These are phyloP conservation scores for Epichloe elymi DNA, from an alignment of 2,329 filamentous ascomycete genomes.

Conservation along the genomic window DNA sequence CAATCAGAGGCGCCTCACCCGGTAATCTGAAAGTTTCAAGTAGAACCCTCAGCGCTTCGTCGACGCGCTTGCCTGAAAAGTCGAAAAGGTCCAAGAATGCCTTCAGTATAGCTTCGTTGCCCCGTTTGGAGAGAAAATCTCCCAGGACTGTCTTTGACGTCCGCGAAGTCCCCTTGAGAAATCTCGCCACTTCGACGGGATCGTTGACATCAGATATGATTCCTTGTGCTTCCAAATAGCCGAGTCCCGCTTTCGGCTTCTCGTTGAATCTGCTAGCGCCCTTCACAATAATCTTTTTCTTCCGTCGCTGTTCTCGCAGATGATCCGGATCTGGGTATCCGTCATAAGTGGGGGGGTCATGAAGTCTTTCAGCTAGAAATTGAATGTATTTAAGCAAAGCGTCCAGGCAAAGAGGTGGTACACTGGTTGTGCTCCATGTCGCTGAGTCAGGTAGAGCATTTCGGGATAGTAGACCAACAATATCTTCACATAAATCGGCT, in stretches of 20 bases:
- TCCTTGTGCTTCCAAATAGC: slow-evolving; percentile 70
- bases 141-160: slow-evolving; percentile 85
- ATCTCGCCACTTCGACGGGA: slow-evolving; percentile 67
- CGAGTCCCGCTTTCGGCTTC: slow-evolving; percentile 77
- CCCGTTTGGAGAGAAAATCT: slow-evolving; percentile 84
- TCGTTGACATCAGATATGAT: slow-evolving; percentile 69
- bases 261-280: slow-evolving; percentile 92
- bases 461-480: slow-evolving; percentile 81
- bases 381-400: slow-evolving; percentile 83
- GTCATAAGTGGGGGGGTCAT: slow-evolving; percentile 51
- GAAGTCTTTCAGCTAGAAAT: slow-evolving; percentile 75
- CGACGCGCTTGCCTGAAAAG: slow-evolving; percentile 73
- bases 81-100: slow-evolving; percentile 82
- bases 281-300: slow-evolving; percentile 86
- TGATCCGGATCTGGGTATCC: slow-evolving; percentile 51
- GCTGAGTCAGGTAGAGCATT: slow-evolving; percentile 96
- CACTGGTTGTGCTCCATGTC: slow-evolving; percentile 97
- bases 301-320: slow-evolving; percentile 59
- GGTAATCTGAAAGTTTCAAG: slow-evolving; percentile 87
- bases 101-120: slow-evolving; percentile 71
- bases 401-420: slow-evolving; percentile 87
- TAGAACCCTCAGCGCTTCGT: slow-evolving; percentile 79
- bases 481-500: slow-evolving; percentile 85
- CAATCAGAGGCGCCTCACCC: slow-evolving; percentile 85
- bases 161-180: slow-evolving; percentile 75